Evolutionary conservation across 1,139 yeast genomes (phyloP).

Genomic region (Blastobotrys indianensis): DNA sequence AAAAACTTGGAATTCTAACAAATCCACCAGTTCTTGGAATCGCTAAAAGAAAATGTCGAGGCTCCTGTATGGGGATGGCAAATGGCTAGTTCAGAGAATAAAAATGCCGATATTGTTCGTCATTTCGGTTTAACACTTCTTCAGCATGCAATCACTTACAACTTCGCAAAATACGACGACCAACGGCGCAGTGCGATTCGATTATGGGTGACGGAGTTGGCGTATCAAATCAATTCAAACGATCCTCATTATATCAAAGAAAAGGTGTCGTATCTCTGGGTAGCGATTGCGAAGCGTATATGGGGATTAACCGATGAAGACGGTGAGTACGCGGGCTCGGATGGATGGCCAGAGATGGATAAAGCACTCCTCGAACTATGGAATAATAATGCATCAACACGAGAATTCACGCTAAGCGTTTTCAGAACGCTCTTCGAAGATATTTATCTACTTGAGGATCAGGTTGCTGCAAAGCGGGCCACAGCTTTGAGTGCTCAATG

Average conservation of each 20-base stretch:
- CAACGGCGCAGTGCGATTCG: slow-evolving; percentile 65
- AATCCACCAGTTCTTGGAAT: slow-evolving; percentile 52
- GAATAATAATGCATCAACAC: slow-evolving; percentile 52
- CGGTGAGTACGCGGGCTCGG: slow-evolving; percentile 28
- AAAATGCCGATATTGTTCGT: slow-evolving; percentile 64
- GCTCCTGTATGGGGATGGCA: slow-evolving; percentile 93
- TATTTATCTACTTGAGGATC: slow-evolving; percentile 85
- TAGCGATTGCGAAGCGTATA: slow-evolving; percentile 79
- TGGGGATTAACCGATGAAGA: slow-evolving; percentile 58
- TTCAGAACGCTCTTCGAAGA: slow-evolving; percentile 89
- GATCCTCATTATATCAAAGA: slow-evolving; percentile 92
- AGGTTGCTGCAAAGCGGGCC: slow-evolving; percentile 77
- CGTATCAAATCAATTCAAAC: slow-evolving; percentile 47
- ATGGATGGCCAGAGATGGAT: slow-evolving; percentile 94
- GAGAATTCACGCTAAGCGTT: slow-evolving; percentile 73
- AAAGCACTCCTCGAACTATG: slow-evolving; percentile 66
- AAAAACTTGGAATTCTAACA: slow-evolving; percentile 4
- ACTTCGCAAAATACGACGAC: slow-evolving; percentile 53
- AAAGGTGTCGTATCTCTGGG: slow-evolving; percentile 88
- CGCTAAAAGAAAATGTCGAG: slow-evolving; percentile 68
- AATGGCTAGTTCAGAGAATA: slow-evolving; percentile 61
- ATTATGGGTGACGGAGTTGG: slow-evolving; percentile 78
- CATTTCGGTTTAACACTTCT: slow-evolving; percentile 84
- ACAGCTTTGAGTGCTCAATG: slow-evolving; percentile 75
- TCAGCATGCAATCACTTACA: slow-evolving; percentile 59